These are phyloP conservation scores for Coniochaeta sp. DNA, from an alignment of 2,329 filamentous ascomycete species.

Conservation along the genomic window DNA sequence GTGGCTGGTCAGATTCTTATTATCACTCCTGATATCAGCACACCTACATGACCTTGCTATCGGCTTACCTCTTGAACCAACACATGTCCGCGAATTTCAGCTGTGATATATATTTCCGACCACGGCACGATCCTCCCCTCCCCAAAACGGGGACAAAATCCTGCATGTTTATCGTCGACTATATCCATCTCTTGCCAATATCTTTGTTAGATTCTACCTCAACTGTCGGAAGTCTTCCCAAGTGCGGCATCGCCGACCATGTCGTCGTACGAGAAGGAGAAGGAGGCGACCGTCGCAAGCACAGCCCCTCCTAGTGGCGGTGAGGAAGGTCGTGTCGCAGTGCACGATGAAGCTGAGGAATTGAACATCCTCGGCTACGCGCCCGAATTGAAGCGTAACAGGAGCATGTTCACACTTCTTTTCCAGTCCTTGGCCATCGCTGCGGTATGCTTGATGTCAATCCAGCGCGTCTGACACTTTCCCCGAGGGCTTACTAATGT, in stretches of 20 bases:
- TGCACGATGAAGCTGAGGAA: constrained; percentile 18
- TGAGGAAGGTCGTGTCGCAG: constrained; percentile 4
- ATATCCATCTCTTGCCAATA: too few relatives aligned
- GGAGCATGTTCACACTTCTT: constrained; percentile 50
- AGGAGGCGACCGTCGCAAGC: not conserved
- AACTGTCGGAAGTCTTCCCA: not conserved
- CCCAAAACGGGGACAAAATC: not conserved
- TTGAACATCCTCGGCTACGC: constrained; percentile 44
- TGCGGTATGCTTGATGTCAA: constrained; percentile 27
- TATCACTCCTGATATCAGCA: not conserved
- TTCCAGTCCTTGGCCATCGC: constrained; percentile 56
- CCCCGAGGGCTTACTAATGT: not conserved
- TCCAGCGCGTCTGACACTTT: not conserved
- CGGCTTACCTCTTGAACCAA: not conserved
- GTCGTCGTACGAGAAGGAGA: constrained; percentile 1
- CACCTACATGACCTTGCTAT: not conserved
- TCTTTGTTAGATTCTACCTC: too few relatives aligned
- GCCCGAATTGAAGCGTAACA: constrained; percentile 48
- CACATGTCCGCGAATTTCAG: too few relatives aligned
- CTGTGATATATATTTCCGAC: not conserved
- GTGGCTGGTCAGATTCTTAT: not conserved
- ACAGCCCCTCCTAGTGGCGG: not conserved
- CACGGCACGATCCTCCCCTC: not conserved
- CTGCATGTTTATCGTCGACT: not conserved
- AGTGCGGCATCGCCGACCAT: not conserved